Evolutionary conservation across 2,329 filamentous ascomycete species (phyloP).

Genomic region (Rhynchosporium secalis): DNA sequence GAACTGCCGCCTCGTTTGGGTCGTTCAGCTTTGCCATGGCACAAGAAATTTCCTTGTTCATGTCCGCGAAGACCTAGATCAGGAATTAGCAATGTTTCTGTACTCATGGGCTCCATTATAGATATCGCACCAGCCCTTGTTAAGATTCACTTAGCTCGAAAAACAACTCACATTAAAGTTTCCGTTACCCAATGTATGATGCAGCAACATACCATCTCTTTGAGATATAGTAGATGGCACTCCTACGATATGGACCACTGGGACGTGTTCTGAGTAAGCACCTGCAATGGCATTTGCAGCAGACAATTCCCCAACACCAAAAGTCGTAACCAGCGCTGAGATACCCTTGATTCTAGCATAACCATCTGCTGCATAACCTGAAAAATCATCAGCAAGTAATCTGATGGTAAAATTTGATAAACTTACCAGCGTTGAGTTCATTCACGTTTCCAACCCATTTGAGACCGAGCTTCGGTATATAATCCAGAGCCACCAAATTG

Average conservation of each 20-base stretch:
- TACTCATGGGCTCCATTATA: neutral
- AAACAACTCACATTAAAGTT: constrained; percentile 63
- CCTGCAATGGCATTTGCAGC: constrained; percentile 73
- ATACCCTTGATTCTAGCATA: constrained; percentile 74
- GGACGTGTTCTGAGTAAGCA: constrained; percentile 71
- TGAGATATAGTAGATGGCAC: constrained; percentile 50
- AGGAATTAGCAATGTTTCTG: neutral
- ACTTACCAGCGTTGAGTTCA: constrained; percentile 68
- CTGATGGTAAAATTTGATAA: neutral
- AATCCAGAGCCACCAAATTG: constrained; percentile 69
- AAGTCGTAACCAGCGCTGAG: constrained; percentile 70
- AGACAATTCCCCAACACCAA: constrained; percentile 74
- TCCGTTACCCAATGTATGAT: constrained; percentile 74
- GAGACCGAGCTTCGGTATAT: constrained; percentile 57
- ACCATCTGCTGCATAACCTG: constrained; percentile 77
- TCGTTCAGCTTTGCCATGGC: constrained; percentile 70
- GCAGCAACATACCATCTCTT: constrained; percentile 51
- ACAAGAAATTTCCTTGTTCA: constrained; percentile 72
- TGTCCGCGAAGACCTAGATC: constrained; percentile 64
- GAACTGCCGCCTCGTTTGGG: constrained; percentile 65
- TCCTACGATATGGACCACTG: constrained; percentile 65
- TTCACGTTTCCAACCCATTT: constrained; percentile 71
- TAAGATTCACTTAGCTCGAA: neutral
- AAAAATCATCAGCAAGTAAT: constrained; percentile 1
- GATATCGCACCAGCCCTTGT: neutral